A percentile compares a stretch with the other conserved stretches of the same genome.
These are phyloP conservation scores for Cercis canadensis DNA, from an alignment of 306 rosid genomes.

Conservation along the genomic window DNA sequence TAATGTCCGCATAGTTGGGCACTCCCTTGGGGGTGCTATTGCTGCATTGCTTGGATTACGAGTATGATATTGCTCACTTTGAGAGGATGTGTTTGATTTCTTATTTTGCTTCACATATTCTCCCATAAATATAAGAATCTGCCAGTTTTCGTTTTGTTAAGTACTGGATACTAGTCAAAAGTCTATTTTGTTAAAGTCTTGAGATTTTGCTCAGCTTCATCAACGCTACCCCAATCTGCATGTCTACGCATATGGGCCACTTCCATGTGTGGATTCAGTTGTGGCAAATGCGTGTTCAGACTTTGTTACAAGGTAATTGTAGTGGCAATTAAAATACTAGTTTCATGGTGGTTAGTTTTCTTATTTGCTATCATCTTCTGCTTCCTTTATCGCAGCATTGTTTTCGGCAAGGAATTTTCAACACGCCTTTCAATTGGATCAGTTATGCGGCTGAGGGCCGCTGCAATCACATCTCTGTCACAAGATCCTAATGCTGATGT, in stretches of 20 bases:
- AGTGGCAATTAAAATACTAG: conserved; percentile 6
- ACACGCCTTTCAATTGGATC: conserved; percentile 86
- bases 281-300: conserved; percentile 84
- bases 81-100: conserved; percentile 18
- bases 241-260: conserved; percentile 90
- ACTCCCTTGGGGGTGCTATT: conserved; percentile 95
- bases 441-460: conserved; percentile 81
- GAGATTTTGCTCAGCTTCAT: conserved; percentile 63
- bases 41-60: conserved; percentile 80
- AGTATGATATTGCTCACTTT: conserved; percentile 60
- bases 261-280: conserved; percentile 86
- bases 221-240: conserved; percentile 71
- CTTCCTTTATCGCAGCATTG: conserved; percentile 58
- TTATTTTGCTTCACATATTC: conserved; percentile 17
- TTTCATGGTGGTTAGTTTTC: conserved; percentile 17
- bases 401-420: conserved; percentile 81
- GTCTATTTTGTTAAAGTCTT: background rate
- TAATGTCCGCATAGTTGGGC: conserved; percentile 81
- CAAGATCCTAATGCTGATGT: conserved; percentile 68
- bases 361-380: conserved; percentile 19
- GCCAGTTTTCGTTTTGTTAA: too few relatives aligned
- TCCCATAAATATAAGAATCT: too few relatives aligned
- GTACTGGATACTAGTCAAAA: conserved; percentile 14
- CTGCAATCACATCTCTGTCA: conserved; percentile 79
- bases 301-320: conserved; percentile 77